Evolutionary conservation across 495 filamentous ascomycete species (phyloP), one percentile per base, ranked within the genome.

Genomic region (Aspergillus sclerotiicarbonarius): DNA sequence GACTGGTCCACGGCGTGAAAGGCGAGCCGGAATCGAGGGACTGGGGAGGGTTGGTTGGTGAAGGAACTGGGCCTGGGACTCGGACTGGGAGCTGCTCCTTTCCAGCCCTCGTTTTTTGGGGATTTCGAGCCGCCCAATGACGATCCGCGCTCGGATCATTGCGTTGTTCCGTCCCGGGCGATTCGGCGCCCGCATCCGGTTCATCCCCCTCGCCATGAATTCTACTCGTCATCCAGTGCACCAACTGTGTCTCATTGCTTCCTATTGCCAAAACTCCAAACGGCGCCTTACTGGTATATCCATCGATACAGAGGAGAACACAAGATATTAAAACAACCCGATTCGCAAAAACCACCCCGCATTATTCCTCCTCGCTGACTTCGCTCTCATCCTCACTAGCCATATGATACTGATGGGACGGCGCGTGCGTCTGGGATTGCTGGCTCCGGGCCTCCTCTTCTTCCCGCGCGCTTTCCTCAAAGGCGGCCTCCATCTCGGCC

Each of bases 321-420:
- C 35, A 13, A n/a, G 7, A 41, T 41, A n/a, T 15, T 41, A 15
- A n/a, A 41, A 41, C 37, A 41, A 54, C 16, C 15, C 47, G 7
- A 52, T 16, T 8, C n/a, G 52, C 46, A 55, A 58, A 61, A 55
- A 58, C 55, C 39, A 61, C 56, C 51, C 53, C 46, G 49, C 13
- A 20, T 73, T 58, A 80, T 60, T 80, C 77, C 58, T 80, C 77
- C 57, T 80, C 77, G 37, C 77, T 80, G 21, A 80, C 72, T 58
- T 80, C 77, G 46, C 77, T 80, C 59, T 80, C 77, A 57, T 80
- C 77, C 20, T 79, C 76, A 58, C 76, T 78, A 18, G 65, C 58
- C 29, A 73, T 64, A 55, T 62, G 56, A 41, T 74, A 78, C 30
- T 70, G 68, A 21, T 67, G 61, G n/a, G 65, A 62, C 2, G 62